These are phyloP conservation scores for Ophiosphaerella narmari DNA, from an alignment of 2,329 filamentous ascomycete genomes.

Conservation along the genomic window DNA sequence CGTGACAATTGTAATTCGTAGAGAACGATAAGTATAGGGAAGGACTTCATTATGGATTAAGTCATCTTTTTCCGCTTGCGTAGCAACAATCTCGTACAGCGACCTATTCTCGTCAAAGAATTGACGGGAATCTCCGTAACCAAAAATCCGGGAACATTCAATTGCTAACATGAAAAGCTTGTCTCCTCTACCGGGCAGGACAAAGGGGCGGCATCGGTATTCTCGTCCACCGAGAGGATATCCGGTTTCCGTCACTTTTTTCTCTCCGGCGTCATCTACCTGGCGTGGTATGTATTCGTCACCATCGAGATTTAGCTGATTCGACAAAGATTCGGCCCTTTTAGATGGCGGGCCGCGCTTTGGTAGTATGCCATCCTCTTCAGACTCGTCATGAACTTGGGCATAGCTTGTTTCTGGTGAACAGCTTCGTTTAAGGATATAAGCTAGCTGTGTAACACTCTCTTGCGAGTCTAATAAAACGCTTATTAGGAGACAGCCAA, in stretches of 20 bases:
- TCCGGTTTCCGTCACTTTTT: slow-evolving; percentile 85
- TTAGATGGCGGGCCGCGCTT: too few relatives aligned
- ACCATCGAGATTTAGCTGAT: slow-evolving; percentile 84
- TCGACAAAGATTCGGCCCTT: too few relatives aligned
- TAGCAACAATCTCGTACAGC: slow-evolving; percentile 95
- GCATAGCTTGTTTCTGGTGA: too few relatives aligned
- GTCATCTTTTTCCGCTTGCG: slow-evolving; percentile 94
- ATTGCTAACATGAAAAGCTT: slow-evolving; percentile 99
- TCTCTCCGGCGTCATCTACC: slow-evolving; percentile 89
- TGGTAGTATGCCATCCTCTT: too few relatives aligned
- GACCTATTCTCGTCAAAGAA: slow-evolving; percentile 99
- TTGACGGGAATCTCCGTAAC: slow-evolving; percentile 94
- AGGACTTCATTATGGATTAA: slow-evolving; percentile 93
- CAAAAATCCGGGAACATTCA: slow-evolving; percentile 90
- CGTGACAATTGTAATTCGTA: slow-evolving; percentile 97
- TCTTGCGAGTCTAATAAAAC: too few relatives aligned
- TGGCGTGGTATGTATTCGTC: slow-evolving; percentile 96
- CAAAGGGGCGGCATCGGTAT: slow-evolving; percentile 92
- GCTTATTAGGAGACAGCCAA: too few relatives aligned
- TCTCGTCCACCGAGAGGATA: slow-evolving; percentile 80
- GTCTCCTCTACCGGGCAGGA: slow-evolving; percentile 87
- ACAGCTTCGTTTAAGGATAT: too few relatives aligned
- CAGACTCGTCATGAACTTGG: too few relatives aligned
- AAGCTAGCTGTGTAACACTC: too few relatives aligned
- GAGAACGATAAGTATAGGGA: slow-evolving; percentile 96